These are phyloP conservation scores for Nakataea oryzae DNA, from an alignment of 2,329 filamentous ascomycete species.

Conservation along the genomic window DNA sequence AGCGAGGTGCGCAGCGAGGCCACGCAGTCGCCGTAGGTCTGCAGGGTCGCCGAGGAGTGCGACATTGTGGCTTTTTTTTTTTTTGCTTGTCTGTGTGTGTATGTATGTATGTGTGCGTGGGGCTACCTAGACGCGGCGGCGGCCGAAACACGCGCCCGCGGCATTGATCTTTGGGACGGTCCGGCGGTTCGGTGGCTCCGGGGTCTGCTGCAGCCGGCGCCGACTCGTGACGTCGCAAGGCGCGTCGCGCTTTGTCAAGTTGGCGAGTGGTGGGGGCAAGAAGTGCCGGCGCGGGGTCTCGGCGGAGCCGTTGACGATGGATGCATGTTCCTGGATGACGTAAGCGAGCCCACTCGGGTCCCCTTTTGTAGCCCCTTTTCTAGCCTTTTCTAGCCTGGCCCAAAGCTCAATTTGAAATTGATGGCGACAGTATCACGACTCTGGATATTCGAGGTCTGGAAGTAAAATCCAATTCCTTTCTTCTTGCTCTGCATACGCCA, in stretches of 20 bases:
- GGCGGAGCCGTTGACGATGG: too few relatives aligned
- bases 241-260: neutral
- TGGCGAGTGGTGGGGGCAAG: too few relatives aligned
- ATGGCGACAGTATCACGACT: neutral
- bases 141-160: too few relatives aligned
- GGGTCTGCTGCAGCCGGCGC: too few relatives aligned
- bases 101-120: too few relatives aligned
- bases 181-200: neutral
- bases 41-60: conserved; percentile 2
- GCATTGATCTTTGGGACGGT: neutral
- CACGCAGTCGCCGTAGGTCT: conserved; percentile 46
- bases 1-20: conserved; percentile 49
- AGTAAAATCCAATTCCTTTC: too few relatives aligned
- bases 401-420: neutral
- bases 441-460: too few relatives aligned
- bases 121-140: neutral
- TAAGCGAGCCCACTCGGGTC: neutral
- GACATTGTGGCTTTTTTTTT: neutral
- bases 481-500: too few relatives aligned
- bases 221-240: too few relatives aligned
- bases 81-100: too few relatives aligned
- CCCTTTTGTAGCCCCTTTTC: neutral
- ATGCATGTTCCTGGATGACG: neutral
- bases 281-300: too few relatives aligned
- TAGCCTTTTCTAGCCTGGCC: too few relatives aligned